Evolutionary conservation across 2,329 filamentous ascomycete genomes (phyloP).

Genomic region (Botrytis hyacinthi): DNA sequence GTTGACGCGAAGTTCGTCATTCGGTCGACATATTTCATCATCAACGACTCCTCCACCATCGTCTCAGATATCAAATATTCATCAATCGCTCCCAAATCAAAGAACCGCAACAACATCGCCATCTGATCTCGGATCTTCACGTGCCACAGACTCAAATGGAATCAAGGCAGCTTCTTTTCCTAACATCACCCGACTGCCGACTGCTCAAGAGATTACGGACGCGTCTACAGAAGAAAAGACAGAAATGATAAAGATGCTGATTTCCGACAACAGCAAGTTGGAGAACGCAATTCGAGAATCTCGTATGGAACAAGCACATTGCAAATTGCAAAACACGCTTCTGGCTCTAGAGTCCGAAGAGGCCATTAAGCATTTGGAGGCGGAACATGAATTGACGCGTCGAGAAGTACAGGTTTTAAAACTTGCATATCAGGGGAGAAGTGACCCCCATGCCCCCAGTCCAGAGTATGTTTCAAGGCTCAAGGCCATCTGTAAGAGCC

Average conservation of each 20-base stretch:
- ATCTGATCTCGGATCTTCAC: constrained; percentile 35
- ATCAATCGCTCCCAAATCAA: constrained; percentile 20
- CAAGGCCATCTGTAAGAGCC: constrained; percentile 63
- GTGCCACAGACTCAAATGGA: constrained; percentile 32
- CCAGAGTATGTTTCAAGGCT: constrained; percentile 60
- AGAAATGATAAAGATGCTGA: constrained; percentile 52
- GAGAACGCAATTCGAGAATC: constrained; percentile 53
- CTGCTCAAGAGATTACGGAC: constrained; percentile 50
- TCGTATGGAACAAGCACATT: constrained; percentile 83
- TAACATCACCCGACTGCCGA: constrained; percentile 39
- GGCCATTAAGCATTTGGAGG: constrained; percentile 79
- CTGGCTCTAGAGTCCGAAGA: constrained; percentile 81
- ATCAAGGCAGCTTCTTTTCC: constrained; percentile 26
- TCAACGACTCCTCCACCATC: constrained; percentile 50
- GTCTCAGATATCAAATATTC: constrained; percentile 48
- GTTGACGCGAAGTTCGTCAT: background rate
- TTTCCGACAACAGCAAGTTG: constrained; percentile 57
- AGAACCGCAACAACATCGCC: constrained; percentile 27
- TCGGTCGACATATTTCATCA: constrained; percentile 1
- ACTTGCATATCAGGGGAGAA: constrained; percentile 60
- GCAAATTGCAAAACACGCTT: constrained; percentile 86
- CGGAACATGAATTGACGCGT: constrained; percentile 89
- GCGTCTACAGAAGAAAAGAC: constrained; percentile 57
- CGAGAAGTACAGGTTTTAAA: constrained; percentile 84
- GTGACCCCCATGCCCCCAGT: constrained; percentile 44